These are phyloP conservation scores for Dichomitus squalens DNA, from an alignment of 1,284 basidiomycete species.

Conservation along the genomic window DNA sequence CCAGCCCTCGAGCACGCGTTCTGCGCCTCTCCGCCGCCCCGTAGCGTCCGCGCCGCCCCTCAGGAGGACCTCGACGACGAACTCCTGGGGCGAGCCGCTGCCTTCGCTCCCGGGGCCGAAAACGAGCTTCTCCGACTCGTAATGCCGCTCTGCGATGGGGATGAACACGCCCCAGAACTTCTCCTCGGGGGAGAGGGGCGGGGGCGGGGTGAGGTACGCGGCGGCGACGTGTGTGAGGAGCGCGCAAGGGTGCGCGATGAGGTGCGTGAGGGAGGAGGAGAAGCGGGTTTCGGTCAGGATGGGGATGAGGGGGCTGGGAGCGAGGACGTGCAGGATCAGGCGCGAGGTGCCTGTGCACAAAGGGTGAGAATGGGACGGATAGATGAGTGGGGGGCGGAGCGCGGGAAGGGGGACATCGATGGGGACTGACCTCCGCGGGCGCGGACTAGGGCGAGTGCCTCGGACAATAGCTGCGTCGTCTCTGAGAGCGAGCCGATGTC, in stretches of 20 bases:
- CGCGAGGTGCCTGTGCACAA: conserved; percentile 53
- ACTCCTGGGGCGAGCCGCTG: conserved; percentile 42
- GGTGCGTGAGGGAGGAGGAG: conserved; percentile 64
- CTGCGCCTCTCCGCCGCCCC: conserved; percentile 52
- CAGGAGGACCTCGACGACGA: conserved; percentile 66
- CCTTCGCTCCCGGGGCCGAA: conserved; percentile 60
- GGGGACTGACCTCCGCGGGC: conserved; percentile 47
- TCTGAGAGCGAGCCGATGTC: conserved; percentile 59
- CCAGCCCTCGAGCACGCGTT: conserved; percentile 72
- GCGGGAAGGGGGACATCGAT: not conserved
- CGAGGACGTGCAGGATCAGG: conserved; percentile 64
- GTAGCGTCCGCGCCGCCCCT: conserved; percentile 42
- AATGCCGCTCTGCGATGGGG: conserved; percentile 60
- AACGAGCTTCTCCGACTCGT: conserved; percentile 63
- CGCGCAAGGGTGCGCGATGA: conserved; percentile 66
- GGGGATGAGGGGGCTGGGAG: conserved; percentile 53
- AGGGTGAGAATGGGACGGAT: not conserved
- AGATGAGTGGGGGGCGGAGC: not conserved
- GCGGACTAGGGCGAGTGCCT: conserved; percentile 45
- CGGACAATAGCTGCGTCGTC: conserved; percentile 52
- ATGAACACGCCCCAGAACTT: conserved; percentile 79
- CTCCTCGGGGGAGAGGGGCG: conserved; percentile 56
- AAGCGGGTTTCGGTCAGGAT: conserved; percentile 64
- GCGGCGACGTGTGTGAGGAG: conserved; percentile 66
- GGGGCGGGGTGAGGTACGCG: conserved; percentile 69